Percentiles rank a stretch among this genome's conserved stretches.
phyloP scores from a whole-genome alignment of 768 basidiomycete species.

The Trametes cubensis region DNA sequence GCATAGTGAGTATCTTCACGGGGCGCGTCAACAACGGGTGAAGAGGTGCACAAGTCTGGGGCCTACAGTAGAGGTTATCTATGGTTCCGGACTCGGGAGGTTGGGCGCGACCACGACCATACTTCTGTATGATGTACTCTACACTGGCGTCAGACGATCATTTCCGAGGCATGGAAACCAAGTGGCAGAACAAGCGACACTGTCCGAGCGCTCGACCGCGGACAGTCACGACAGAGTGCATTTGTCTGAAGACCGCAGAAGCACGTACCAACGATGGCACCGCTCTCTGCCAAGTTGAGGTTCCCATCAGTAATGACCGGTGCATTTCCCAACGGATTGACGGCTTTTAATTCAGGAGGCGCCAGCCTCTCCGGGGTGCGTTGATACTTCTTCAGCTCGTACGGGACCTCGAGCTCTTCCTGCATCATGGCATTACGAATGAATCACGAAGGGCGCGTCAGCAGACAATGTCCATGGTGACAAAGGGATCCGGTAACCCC shows the following conservation, averaged over 20 bases:
- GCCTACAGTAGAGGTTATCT: slow-evolving; percentile 37
- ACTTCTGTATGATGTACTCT: slow-evolving; percentile 42
- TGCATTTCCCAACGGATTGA: slow-evolving; percentile 41
- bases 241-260: background rate
- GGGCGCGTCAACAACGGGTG: background rate
- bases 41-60: background rate
- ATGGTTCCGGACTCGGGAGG: slow-evolving; percentile 31
- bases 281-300: slow-evolving; percentile 42
- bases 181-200: background rate
- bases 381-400: slow-evolving; percentile 39
- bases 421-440: slow-evolving; percentile 24
- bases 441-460: background rate
- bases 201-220: background rate
- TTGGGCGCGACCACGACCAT: slow-evolving; percentile 32
- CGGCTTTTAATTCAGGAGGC: slow-evolving; percentile 35
- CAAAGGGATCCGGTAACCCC: background rate
- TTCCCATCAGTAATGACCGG: slow-evolving; percentile 44
- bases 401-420: slow-evolving; percentile 53
- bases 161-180: slow-evolving; percentile 9
- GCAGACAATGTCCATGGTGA: background rate
- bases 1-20: slow-evolving; percentile 36
- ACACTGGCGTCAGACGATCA: slow-evolving; percentile 2
- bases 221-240: background rate
- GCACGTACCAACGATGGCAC: slow-evolving; percentile 39
- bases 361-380: slow-evolving; percentile 30